phyloP scores from a whole-genome alignment of 352 stramenopile species.

The Plasmopara muralis region DNA sequence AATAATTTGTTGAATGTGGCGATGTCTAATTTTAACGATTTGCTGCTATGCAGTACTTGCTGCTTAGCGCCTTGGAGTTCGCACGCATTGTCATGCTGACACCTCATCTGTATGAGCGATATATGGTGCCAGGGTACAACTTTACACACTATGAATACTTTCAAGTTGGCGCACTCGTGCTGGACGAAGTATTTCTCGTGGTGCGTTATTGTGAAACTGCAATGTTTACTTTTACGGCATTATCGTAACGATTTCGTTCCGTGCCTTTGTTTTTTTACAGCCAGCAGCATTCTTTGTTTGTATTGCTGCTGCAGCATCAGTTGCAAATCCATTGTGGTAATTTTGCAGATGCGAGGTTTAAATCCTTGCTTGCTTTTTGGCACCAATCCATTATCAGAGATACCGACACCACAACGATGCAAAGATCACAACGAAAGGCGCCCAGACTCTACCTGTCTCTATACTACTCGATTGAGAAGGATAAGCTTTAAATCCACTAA shows the following conservation, averaged over 20 bases:
- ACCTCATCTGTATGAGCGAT: constrained; percentile 57
- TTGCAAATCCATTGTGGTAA: constrained; percentile 63
- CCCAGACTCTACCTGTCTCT: background rate
- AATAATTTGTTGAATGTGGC: constrained; percentile 12
- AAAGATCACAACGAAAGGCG: background rate
- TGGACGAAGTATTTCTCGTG: constrained; percentile 62
- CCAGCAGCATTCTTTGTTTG: constrained; percentile 61
- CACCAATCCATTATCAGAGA: constrained; percentile 21
- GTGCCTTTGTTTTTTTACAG: constrained; percentile 18
- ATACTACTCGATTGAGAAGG: no score
- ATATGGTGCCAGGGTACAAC: constrained; percentile 40
- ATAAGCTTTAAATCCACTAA: no score
- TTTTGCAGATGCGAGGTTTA: background rate
- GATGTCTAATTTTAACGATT: constrained; percentile 1
- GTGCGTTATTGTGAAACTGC: constrained; percentile 25
- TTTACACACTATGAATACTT: constrained; percentile 72
- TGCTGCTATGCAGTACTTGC: constrained; percentile 39
- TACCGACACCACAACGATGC: constrained; percentile 8
- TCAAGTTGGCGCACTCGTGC: constrained; percentile 54
- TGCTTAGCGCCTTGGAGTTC: constrained; percentile 67
- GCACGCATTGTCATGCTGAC: constrained; percentile 60
- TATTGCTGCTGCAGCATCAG: constrained; percentile 47
- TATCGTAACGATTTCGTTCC: background rate
- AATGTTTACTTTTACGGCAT: background rate
- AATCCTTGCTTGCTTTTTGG: constrained; percentile 1